Evolutionary conservation across 768 basidiomycete genomes (phyloP), one percentile per base, ranked within the genome.

Genomic region (Floccularia luteovirens): DNA sequence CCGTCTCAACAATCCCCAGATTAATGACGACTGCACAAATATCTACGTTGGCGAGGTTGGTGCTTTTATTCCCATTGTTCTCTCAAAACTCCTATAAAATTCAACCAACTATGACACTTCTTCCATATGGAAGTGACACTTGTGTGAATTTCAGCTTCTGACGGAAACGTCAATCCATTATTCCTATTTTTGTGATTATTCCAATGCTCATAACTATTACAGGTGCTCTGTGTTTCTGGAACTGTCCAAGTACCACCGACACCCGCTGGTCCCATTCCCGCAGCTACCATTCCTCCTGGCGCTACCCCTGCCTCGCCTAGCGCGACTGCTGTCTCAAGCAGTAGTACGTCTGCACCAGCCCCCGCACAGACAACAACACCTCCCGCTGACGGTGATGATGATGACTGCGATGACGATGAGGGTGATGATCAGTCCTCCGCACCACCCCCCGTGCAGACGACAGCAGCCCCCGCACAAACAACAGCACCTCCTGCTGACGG

Each of bases 11-110:
- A 90, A 90, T 74, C 87, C 84, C 14, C 79, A 87, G 58, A 67
- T 89, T 48, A 46, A 75, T 49, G 2, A 33, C 0, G 62, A 55
- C 0, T 83, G 77, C 58, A 60, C 48, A 48, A 88, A 88, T 65
- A 64, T 90, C 56, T 86, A 87, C 60, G 53, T 82, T 42, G 84
- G 79, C 52, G 81, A 88, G 75, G 86, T 87, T 36, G 41, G 70
- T 64, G 31, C 35, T 24, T 40, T 10, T 35, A 2, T 31, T 31
- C 6, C 24, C 10, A 1, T 3, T 19, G 22, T 33, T 14, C 36
- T 16, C 20, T 2, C 34, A 7, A 2, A n/a, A n/a, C n/a, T 38
- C 10, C 10, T 10, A 23, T 32, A 33, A 27, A 6, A 20, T 17
- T 6, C 16, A 21, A 37, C 36, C 33, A 16, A 37, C 23, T 25